Conservation (phyloP, 768 basidiomycete genomes). For the Cubamyces sp. region DNA sequence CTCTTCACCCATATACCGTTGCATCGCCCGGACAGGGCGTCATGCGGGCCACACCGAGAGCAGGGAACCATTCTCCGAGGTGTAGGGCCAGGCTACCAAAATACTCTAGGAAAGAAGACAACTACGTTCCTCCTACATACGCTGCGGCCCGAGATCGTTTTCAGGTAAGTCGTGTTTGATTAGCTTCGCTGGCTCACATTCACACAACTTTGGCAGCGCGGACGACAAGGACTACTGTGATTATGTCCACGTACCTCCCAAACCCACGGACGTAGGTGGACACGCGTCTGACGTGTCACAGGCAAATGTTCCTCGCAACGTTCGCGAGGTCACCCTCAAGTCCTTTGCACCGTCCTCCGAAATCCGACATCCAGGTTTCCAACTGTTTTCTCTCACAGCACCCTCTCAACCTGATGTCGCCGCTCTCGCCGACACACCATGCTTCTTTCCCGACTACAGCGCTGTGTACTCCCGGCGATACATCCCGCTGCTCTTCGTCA, state of each 20-base stretch:
- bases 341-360: conserved; percentile 80
- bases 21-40: conserved; percentile 69
- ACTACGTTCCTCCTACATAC: conserved; percentile 70
- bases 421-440: conserved; percentile 68
- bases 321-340: conserved; percentile 86
- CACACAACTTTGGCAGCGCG: conserved; percentile 52
- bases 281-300: conserved; percentile 24
- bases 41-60: conserved; percentile 81
- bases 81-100: conserved; percentile 82
- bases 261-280: conserved; percentile 23
- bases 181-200: neutral
- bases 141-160: conserved; percentile 69
- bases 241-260: conserved; percentile 53
- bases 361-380: conserved; percentile 80
- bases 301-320: conserved; percentile 28
- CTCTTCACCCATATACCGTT: conserved; percentile 89
- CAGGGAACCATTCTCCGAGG: conserved; percentile 71
- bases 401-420: conserved; percentile 34
- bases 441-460: conserved; percentile 76
- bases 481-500: conserved; percentile 61
- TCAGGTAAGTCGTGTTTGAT: conserved; percentile 53
- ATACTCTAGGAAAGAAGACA: conserved; percentile 79
- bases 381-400: conserved; percentile 73
- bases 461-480: conserved; percentile 66
- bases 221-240: conserved; percentile 95